Evolutionary conservation across 371 early-diverging fungal species (phyloP), one percentile per base, ranked within the genome.

Genomic region (Apophysomyces variabilis): DNA sequence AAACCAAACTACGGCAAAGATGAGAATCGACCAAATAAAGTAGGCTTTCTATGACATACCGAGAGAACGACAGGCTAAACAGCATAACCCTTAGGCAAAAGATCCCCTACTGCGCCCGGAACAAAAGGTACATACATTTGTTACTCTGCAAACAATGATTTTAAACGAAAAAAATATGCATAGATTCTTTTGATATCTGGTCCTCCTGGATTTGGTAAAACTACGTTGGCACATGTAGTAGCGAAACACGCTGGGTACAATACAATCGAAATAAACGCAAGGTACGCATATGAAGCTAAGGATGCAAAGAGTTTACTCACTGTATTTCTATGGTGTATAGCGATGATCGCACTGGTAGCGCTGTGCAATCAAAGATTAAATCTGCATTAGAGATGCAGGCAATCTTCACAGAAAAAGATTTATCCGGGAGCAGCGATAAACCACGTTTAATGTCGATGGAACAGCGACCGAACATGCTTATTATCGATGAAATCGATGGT

Each of bases 171-270:
- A 7, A 63, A 69, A 36, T 58, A 73, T 16, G 46, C 39, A 26
- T 26, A 91, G 84, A 91, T 99, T 18, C 76, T 98, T 35, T 70
- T 99, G n/a, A 67, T 99, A 21, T 86, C 95, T 6, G 99, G 99
- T 0, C 93, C 96, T 16, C 97, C 99, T 1, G 99, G 99, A 0
- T 84, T 97, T 58, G 99, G 99, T 62, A 99, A 99, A 75, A 99
- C 99, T 0, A 99, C 99, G 0, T 79, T 99, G 67, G 99, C 98
- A 0, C 96, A 98, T 75, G 89, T 99, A 1, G 87, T 95, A 50
- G 98, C 98, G 0, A 84, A 85, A 47, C 96, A 96, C 67, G 88
- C 93, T n/a, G 97, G 97, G 1, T 95, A 99, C 71, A 87, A 93
- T 50, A 76, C 93, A 3, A 79, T 98, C 16, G 99, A 99, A 81